phyloP scores from a whole-genome alignment of 305 asterid genomes.

The Fraxinus velutina region DNA sequence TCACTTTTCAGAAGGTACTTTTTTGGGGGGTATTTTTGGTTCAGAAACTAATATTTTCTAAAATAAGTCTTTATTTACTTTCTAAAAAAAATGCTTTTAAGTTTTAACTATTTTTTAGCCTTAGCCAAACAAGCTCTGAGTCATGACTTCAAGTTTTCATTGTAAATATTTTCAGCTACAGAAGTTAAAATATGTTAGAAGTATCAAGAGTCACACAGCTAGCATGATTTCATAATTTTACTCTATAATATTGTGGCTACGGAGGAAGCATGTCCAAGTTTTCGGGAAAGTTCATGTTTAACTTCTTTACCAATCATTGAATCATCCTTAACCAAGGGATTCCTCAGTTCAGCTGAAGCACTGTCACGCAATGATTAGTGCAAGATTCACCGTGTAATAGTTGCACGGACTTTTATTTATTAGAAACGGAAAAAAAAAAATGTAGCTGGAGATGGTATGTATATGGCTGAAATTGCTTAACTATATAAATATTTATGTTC shows the following conservation, averaged over 20 bases:
- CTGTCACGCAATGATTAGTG: not conserved
- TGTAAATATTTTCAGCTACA: not conserved
- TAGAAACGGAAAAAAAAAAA: not conserved
- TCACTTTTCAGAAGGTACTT: not conserved
- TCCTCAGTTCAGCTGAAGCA: not conserved
- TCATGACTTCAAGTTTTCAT: not conserved
- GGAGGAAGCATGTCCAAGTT: not conserved
- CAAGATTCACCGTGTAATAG: not conserved
- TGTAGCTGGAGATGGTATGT: not conserved
- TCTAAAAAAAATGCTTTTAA: not conserved
- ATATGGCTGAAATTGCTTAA: not conserved
- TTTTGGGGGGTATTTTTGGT: not conserved
- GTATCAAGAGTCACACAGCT: not conserved
- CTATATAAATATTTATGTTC: not conserved
- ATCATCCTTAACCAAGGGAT: not conserved
- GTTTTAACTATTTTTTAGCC: not conserved
- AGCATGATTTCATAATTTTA: not conserved
- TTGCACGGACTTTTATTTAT: not conserved
- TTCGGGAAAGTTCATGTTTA: not conserved
- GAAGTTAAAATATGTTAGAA: not conserved
- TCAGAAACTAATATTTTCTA: not conserved
- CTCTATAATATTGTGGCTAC: not conserved
- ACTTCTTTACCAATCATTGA: not conserved
- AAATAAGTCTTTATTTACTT: not conserved
- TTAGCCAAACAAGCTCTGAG: not conserved